These are phyloP conservation scores for Rhodotorula paludigena DNA, from an alignment of 768 basidiomycete genomes.

Conservation along the genomic window DNA sequence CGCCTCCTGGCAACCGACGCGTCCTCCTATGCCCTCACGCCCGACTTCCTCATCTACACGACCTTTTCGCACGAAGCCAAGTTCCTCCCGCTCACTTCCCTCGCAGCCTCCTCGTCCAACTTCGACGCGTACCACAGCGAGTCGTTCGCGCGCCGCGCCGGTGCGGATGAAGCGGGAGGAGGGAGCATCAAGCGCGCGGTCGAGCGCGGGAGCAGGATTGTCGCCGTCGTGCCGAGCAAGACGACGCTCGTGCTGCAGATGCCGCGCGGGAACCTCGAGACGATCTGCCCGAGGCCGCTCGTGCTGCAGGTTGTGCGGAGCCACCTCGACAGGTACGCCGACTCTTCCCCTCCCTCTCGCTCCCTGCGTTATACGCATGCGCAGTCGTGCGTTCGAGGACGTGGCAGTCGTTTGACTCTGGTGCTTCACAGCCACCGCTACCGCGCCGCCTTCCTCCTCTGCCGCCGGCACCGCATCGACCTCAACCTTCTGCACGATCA, in stretches of 20 bases:
- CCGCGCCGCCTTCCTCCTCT: slow-evolving; percentile 80
- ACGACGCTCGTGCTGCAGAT: slow-evolving; percentile 93
- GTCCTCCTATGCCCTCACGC: slow-evolving; percentile 64
- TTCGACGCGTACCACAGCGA: slow-evolving; percentile 30
- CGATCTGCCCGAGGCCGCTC: slow-evolving; percentile 83
- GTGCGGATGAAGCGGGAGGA: slow-evolving; percentile 36
- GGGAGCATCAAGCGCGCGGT: slow-evolving; percentile 66
- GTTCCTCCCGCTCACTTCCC: slow-evolving; percentile 59
- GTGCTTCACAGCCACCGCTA: slow-evolving; percentile 71
- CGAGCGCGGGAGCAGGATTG: slow-evolving; percentile 84
- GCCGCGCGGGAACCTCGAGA: slow-evolving; percentile 95
- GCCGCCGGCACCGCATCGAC: slow-evolving; percentile 89
- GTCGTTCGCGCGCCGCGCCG: slow-evolving; percentile 23
- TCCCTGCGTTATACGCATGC: too few species aligned
- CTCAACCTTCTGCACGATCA: slow-evolving; percentile 82
- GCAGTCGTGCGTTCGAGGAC: too few species aligned
- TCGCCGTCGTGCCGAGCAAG: slow-evolving; percentile 74
- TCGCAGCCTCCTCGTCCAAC: slow-evolving; percentile 45
- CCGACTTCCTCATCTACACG: slow-evolving; percentile 76
- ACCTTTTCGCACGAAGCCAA: slow-evolving; percentile 73
- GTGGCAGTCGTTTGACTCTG: too few species aligned
- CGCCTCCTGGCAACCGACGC: slow-evolving; percentile 47
- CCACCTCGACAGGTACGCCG: slow-evolving; percentile 66
- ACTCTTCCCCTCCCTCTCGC: neutral
- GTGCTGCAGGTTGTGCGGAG: slow-evolving; percentile 76